Conservation (phyloP, 768 basidiomycete genomes). For the Xerocomellus dryophilus region DNA sequence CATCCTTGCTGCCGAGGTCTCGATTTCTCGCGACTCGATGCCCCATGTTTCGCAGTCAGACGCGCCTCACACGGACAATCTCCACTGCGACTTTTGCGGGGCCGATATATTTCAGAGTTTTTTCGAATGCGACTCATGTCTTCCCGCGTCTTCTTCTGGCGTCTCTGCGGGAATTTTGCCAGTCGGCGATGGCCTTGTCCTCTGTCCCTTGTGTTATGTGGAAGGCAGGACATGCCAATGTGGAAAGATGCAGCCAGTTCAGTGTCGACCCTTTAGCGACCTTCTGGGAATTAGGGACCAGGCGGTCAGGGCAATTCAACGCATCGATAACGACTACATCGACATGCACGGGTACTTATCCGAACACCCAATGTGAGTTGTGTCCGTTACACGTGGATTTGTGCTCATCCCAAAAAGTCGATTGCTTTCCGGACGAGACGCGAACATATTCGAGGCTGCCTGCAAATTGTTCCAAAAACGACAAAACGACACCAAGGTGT, state of each 20-base stretch:
- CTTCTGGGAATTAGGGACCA: constrained; percentile 45
- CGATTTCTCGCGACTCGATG: constrained; percentile 34
- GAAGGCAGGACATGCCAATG: constrained; percentile 78
- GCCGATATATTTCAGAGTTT: constrained; percentile 80
- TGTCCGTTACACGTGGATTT: not conserved
- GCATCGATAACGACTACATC: constrained; percentile 8
- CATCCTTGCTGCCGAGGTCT: constrained; percentile 45
- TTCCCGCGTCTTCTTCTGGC: constrained; percentile 18
- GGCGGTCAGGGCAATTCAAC: constrained; percentile 32
- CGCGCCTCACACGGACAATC: constrained; percentile 24
- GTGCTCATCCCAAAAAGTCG: constrained; percentile 19
- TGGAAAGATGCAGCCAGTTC: constrained; percentile 55
- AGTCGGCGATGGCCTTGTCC: constrained; percentile 43
- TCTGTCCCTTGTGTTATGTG: constrained; percentile 72
- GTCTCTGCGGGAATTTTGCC: constrained; percentile 13
- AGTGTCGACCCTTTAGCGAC: constrained; percentile 48
- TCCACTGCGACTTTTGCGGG: constrained; percentile 75
- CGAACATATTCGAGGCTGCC: constrained; percentile 35
- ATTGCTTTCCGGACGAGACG: constrained; percentile 19
- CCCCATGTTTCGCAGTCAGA: constrained; percentile 29
- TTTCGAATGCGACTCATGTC: constrained; percentile 64
- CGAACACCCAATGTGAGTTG: constrained; percentile 23
- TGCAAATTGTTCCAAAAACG: constrained; percentile 24
- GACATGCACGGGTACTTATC: constrained; percentile 12
- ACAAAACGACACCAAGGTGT: constrained; percentile 15